phyloP scores from a whole-genome alignment of 805 yeast species.

The Starmerella asiatica region DNA sequence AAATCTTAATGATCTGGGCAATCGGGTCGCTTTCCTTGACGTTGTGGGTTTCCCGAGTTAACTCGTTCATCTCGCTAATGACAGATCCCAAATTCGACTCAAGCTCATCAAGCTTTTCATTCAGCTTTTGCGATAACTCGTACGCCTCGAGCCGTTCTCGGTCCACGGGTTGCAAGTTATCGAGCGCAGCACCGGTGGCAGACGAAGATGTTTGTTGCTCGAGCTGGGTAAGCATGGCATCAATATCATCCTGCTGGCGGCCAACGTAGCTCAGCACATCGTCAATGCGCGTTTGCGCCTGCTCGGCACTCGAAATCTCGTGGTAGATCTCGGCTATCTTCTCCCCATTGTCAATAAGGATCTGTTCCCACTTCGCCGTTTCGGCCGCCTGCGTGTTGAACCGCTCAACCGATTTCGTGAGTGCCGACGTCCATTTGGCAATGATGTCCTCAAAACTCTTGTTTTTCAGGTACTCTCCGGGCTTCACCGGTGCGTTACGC shows the following conservation, averaged over 20 bases:
- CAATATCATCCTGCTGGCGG: conserved; percentile 86
- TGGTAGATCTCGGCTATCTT: conserved; percentile 65
- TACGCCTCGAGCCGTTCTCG: conserved; percentile 84
- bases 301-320: conserved; percentile 71
- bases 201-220: conserved; percentile 41
- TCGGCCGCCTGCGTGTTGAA: conserved; percentile 64
- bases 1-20: conserved; percentile 50
- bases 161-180: conserved; percentile 39
- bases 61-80: conserved; percentile 28
- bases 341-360: conserved; percentile 71
- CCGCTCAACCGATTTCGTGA: conserved; percentile 56
- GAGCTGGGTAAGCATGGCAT: conserved; percentile 63
- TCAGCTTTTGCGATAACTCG: conserved; percentile 69
- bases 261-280: conserved; percentile 76
- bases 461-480: conserved; percentile 52
- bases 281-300: conserved; percentile 71
- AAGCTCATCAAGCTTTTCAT: conserved; percentile 62
- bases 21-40: conserved; percentile 36
- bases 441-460: conserved; percentile 87
- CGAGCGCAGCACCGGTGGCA: conserved; percentile 15
- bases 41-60: conserved; percentile 66
- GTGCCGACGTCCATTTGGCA: conserved; percentile 81
- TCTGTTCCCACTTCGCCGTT: conserved; percentile 74
- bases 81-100: conserved; percentile 45
- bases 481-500: conserved; percentile 27